Evolutionary conservation across 2,329 filamentous ascomycete species (phyloP).

Genomic region (Fusarium coffeatum): DNA sequence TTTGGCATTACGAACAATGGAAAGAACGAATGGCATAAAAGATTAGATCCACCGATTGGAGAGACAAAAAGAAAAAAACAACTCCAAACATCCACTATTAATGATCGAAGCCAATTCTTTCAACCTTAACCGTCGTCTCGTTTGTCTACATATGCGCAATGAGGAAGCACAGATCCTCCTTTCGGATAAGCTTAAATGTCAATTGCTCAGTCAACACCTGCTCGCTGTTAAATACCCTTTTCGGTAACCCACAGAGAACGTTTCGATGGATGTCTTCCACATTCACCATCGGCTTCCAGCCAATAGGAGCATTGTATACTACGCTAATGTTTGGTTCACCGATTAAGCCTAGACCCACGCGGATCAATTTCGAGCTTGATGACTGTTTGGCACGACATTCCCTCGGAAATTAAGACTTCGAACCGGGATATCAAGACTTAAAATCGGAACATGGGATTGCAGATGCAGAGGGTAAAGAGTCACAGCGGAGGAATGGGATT

Average conservation of each 20-base stretch:
- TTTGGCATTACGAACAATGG: not conserved
- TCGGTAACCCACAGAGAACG: conserved; percentile 15
- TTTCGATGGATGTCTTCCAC: not conserved
- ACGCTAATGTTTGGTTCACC: conserved; percentile 20
- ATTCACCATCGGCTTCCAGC: not conserved
- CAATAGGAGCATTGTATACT: not conserved
- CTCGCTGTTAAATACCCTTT: conserved; percentile 8
- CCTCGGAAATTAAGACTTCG: conserved; percentile 7
- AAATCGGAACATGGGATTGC: not conserved
- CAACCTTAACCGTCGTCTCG: not conserved
- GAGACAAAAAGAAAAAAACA: not conserved
- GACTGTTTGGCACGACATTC: not conserved
- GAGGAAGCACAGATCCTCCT: not conserved
- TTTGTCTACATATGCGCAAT: not conserved
- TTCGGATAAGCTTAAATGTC: conserved; percentile 1
- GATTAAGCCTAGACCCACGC: not conserved
- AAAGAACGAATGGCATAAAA: not conserved
- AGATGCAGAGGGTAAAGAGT: not conserved
- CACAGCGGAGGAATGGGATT: not conserved
- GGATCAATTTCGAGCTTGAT: conserved; percentile 4
- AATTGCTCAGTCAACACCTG: not conserved
- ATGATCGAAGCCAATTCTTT: not conserved
- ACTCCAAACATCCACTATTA: not conserved
- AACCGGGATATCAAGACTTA: not conserved
- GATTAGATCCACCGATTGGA: not conserved